Evolutionary conservation across 2,329 filamentous ascomycete species (phyloP), one percentile per base, ranked within the genome.

Genomic region (Dactylellina sp.): DNA sequence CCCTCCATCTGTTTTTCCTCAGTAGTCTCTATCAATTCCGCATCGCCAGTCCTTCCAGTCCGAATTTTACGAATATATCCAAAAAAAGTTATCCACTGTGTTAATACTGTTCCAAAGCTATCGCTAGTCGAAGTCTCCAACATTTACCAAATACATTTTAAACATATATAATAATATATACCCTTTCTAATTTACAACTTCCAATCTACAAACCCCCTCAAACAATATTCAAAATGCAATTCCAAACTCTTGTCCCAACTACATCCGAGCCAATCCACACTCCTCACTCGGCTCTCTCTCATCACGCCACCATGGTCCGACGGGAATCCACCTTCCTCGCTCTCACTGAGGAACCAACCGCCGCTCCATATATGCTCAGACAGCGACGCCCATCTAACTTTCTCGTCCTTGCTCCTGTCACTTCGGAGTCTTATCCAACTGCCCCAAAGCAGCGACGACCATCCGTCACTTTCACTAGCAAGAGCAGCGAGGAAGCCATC

Each of bases 321-420:
- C 62, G 56, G 28, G 71, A 75, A 20, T 75, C 71, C 28, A 75
- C 71, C 61, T 75, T 75, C 71, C 71, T 75, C 42, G 32, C 63
- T 18, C 71, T 75, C 49, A 75, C 71, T 9, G 61, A 75, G 42
- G 71, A 75, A 57, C 71, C 71, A 18, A 55, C 71, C 40, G 61
- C 62, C 39, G 55, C 63, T 47, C 68, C 68, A 65, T 40, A 52
- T 6, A 25, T 68, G 18, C 32, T 68, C 35, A 66, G 55, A 47
- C 71, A 66, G 71, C 80, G 79, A 68, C 77, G 76, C 62, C 82
- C 81, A 25, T 79, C 78, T 42, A 80, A 78, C 76, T 89, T 89
- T 82, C 84, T 89, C 75, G 83, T 84, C 28, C 83, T 89, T 55
- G 86, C 85, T n/a, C 87, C 87, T 42, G 83, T 83, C 77, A 87